phyloP scores from a whole-genome alignment of 768 basidiomycete species.

The Amanita rubescens region DNA sequence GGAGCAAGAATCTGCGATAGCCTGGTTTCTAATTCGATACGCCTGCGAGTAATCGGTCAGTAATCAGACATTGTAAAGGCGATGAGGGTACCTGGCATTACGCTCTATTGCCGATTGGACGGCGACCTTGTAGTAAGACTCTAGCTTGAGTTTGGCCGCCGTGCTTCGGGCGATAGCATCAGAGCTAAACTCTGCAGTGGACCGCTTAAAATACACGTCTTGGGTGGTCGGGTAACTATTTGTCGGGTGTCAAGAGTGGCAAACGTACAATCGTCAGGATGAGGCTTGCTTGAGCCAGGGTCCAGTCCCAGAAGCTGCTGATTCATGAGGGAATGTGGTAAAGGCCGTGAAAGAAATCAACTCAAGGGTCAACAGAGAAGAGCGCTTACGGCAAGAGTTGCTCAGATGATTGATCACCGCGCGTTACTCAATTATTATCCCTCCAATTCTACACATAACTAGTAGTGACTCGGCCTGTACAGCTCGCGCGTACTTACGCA shows the following conservation, averaged over 20 bases:
- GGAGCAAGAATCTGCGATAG: constrained; percentile 66
- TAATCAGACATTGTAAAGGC: background rate
- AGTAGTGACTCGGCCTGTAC: too few species aligned
- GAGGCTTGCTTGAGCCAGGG: constrained; percentile 28
- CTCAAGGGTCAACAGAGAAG: constrained; percentile 19
- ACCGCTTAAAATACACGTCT: constrained; percentile 96
- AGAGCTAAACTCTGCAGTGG: constrained; percentile 73
- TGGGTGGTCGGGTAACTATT: constrained; percentile 6
- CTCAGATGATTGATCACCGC: constrained; percentile 8
- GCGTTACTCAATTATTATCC: background rate
- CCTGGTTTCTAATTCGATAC: constrained; percentile 83
- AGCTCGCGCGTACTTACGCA: background rate
- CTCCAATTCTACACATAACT: background rate
- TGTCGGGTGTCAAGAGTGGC: background rate
- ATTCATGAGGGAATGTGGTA: constrained; percentile 16
- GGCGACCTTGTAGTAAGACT: constrained; percentile 96
- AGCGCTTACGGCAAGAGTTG: constrained; percentile 6
- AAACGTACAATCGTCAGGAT: constrained; percentile 38
- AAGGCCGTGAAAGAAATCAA: constrained; percentile 31
- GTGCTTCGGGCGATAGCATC: constrained; percentile 86
- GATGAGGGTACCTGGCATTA: constrained; percentile 67
- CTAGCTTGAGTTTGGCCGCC: constrained; percentile 92
- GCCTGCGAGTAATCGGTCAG: constrained; percentile 35
- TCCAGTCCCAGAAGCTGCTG: constrained; percentile 30
- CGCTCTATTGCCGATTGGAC: constrained; percentile 95